Evolutionary conservation across 345 rosid genomes (phyloP), one percentile per base, ranked within the genome.

Genomic region (Melastoma malabathricum): DNA sequence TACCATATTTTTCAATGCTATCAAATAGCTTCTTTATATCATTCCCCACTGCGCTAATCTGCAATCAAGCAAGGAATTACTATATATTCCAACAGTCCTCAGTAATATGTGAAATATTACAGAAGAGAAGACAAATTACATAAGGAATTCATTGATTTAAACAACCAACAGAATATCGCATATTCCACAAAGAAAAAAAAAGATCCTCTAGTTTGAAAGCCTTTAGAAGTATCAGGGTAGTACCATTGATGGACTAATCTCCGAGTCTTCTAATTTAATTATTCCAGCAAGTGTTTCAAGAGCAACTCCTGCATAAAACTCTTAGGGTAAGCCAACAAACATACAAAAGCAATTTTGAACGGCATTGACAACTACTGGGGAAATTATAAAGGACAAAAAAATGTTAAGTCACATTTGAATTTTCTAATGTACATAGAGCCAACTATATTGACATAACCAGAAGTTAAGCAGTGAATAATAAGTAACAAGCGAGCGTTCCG

Each of bases 261-360:
- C 94, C 19, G 84, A 71, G 62, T 95, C 69, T 48, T 97, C 77
- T 68, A 93, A 64, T 31, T 83, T 77, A 64, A 93, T 67, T 56
- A 81, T 79, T 51, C 92, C 92, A 60, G 97, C 87, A 64, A 93
- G 87, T 2, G 96, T 62, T 70, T 93, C 87, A 44, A 83, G 84
- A 9, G 95, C 99, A 67, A 88, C 51, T 62, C 97, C 99, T 88
- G 83, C 44, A 60, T 59, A 10, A 51, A 47, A 63, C 22, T 50
- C 54, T 22, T 47, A 18, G 56, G 38, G 20, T 7, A 48, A 64
- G 17, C 12, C 0, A 34, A 34, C 41, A 9, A 12, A 34, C 41
- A 34, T 34, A 6, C 9, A 34, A 34, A 34, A 34, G 12, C 12
- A 5, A 5, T 34, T 29, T 29, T 34, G 10, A 34, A 34, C 12